A percentile compares a stretch with the other conserved stretches of the same genome.
Evolutionary conservation across 2,329 filamentous ascomycete species (phyloP).

Genomic region (Dichotomopilus funicola): DNA sequence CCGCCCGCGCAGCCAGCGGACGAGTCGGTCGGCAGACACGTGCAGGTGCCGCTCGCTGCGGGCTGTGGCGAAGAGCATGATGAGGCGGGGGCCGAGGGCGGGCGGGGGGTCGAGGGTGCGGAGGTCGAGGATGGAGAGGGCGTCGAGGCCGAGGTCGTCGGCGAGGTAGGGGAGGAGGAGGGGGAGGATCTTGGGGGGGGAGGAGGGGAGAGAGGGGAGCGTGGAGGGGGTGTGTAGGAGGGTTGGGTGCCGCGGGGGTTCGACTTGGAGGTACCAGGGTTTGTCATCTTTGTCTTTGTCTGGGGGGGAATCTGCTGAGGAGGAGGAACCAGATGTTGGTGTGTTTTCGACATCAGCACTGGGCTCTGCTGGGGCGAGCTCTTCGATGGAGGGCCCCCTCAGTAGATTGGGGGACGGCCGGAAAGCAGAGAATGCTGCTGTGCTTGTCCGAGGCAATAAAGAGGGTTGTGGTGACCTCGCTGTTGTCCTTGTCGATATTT

Average conservation of each 20-base stretch:
- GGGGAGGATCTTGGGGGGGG: slow-evolving; percentile 64
- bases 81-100: slow-evolving; percentile 76
- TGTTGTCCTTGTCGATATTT: neutral
- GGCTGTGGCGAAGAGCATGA: slow-evolving; percentile 90
- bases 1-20: slow-evolving; percentile 74
- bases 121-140: slow-evolving; percentile 73
- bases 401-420: slow-evolving; percentile 13
- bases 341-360: slow-evolving; percentile 1
- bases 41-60: slow-evolving; percentile 91
- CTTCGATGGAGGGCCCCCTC: slow-evolving; percentile 20
- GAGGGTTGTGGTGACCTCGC: neutral
- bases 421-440: slow-evolving; percentile 20
- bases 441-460: neutral
- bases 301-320: neutral
- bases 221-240: slow-evolving; percentile 40
- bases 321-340: too few species aligned
- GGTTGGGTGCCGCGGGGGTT: slow-evolving; percentile 48
- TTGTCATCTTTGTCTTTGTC: slow-evolving; percentile 22
- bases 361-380: slow-evolving; percentile 12
- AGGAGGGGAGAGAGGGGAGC: slow-evolving; percentile 52
- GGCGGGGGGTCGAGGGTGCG: slow-evolving; percentile 78
- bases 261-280: slow-evolving; percentile 78
- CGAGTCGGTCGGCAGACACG: slow-evolving; percentile 81
- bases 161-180: slow-evolving; percentile 72
- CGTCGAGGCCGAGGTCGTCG: slow-evolving; percentile 78